Base-by-base conservation (phyloP, 495 filamentous ascomycete genomes). In the Aspergillus conjunctus region DNA sequence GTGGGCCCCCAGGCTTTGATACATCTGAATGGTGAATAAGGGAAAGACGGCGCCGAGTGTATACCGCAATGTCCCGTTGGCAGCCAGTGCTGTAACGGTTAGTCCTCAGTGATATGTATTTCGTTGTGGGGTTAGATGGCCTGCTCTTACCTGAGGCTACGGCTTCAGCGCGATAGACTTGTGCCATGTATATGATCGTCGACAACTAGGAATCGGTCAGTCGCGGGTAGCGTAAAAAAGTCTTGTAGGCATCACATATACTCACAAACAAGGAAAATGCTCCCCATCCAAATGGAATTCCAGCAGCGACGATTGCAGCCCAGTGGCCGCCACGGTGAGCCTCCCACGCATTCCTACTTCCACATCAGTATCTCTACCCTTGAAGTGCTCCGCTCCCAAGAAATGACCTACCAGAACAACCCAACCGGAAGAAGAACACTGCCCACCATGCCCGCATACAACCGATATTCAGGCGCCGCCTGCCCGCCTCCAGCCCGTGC, bases 211-310 rank as follows among this genome's bases (percentile, higher is more conserved):
- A 30, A 18, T 14, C 2, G 26, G 26, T 26, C 26, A 26, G 26
- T 26, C 2, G 5, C 5, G 26, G 26, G 5, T 44, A 20, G n/a
- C 17, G 18, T n/a, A 20, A 10, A 22, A 15, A n/a, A 0, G 4
- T 51, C 45, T 17, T 5, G 26, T 18, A 7, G 18, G 14, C 1
- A 11, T 12, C 1, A 20, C 14, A 22, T 20, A 21, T 15, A 30
- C 45, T 33, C 37, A 58, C 56, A 50, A 58, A 58, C n/a, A 58
- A 22, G 9, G 56, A 39, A 37, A 58, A 58, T 10, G 20, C 56
- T 12, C 56, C 56, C 56, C 22, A 31, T 31, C 56, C 56, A 39
- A 58, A 51, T 4, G 56, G 56, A 37, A 58, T 58, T 7, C 56
- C 56, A n/a, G 56, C 56, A 1, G 44, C 44, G 0, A 58, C 45